Base-by-base conservation (phyloP, 805 yeast genomes). In the Wickerhamiella azyma region DNA sequence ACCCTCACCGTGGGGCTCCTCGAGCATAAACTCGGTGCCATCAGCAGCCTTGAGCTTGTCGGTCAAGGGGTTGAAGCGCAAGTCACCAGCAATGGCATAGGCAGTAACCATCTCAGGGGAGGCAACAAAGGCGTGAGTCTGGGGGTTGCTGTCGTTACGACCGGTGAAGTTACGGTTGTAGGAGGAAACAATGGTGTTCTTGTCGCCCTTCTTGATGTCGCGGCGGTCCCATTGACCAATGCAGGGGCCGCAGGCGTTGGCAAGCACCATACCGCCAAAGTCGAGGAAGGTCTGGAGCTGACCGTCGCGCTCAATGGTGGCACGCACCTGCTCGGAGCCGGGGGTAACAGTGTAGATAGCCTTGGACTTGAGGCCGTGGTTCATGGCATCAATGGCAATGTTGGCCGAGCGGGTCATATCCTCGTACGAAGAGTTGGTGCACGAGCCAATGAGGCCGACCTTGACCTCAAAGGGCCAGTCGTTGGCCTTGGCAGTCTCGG, bases 191-290 rank as follows among this genome's bases (percentile, higher is more conserved):
- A 89, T 89, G 59, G 96, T 89, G 76, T 89, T 89, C 71, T 85
- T 82, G 67, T 84, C 94, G 65, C 88, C 92, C 75, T 84, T 85
- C 73, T 84, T 79, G 66, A 85, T 77, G 65, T 84, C 88, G 61
- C 74, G 82, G 70, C 97, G 82, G 67, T 88, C 96, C 97, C 97
- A 89, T 74, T 89, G 96, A 62, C 97, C 97, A 63, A 88, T 88
- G 76, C 97, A 88, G 63, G 97, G 97, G 62, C 97, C 97, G 75
- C 97, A 89, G 49, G 97, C 97, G 64, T 89, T 89, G 51, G 97
- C 96, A 63, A 89, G 72, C 47, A 89, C 96, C 51, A 81, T 75
- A 65, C 94, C 97, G 57, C 96, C 96, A 59, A 81, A 83, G 60
- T 85, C 85, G 62, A 80, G 78, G 68, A 89, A 86, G 55, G 92